phyloP scores from a whole-genome alignment of 148 eudicot genomes.

The Cornus controversa region DNA sequence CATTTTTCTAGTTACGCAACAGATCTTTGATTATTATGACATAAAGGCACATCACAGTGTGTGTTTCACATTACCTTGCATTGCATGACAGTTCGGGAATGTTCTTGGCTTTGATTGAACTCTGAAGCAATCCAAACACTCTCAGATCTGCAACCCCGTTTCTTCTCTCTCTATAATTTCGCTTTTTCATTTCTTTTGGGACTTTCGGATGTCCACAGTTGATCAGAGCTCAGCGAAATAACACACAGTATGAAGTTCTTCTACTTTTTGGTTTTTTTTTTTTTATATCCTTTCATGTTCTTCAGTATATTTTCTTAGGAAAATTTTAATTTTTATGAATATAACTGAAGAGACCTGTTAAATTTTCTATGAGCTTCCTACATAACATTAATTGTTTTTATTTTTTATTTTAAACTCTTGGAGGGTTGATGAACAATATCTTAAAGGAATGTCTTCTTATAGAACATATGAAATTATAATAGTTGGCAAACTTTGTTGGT shows the following conservation, averaged over 20 bases:
- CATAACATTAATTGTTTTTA: neutral
- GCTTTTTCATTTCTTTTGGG: neutral
- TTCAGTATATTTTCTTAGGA: neutral
- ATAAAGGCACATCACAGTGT: neutral
- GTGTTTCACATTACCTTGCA: neutral
- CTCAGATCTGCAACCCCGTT: conserved; percentile 11
- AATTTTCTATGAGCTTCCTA: neutral
- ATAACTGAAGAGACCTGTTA: neutral
- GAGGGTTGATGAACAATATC: neutral
- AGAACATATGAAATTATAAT: neutral
- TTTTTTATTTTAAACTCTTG: neutral
- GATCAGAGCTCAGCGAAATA: neutral
- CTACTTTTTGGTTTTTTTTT: neutral
- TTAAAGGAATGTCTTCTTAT: neutral
- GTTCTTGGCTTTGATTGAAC: conserved; percentile 12
- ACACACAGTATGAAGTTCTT: conserved; percentile 9
- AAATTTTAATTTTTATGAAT: neutral
- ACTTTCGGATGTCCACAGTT: neutral
- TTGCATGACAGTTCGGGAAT: neutral
- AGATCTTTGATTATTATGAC: neutral
- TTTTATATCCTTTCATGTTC: neutral
- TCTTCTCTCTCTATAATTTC: neutral
- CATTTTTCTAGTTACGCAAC: no score
- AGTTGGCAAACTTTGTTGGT: neutral
- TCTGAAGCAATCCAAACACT: conserved; percentile 8